Conservation (phyloP, 495 filamentous ascomycete genomes). For the Penicillium odoratum region DNA sequence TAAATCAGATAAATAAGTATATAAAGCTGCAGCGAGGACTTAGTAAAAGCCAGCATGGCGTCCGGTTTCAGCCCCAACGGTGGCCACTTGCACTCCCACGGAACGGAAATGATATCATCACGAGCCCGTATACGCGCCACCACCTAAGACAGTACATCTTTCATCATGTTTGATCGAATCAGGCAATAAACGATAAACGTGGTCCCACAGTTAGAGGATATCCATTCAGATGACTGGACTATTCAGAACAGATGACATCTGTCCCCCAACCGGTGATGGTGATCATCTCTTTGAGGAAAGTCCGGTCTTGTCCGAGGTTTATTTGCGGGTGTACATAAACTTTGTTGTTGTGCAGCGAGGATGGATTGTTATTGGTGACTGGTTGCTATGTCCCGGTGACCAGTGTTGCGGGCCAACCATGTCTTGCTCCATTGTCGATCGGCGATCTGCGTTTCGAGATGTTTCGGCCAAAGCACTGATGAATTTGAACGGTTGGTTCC, state of each 20-base stretch:
- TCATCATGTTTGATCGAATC: not conserved
- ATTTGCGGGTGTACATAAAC: not conserved
- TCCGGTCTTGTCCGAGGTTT: not conserved
- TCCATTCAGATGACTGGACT: not conserved
- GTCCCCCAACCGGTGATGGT: not conserved
- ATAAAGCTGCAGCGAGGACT: not conserved
- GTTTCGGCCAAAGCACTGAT: not conserved
- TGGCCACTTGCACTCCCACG: not conserved
- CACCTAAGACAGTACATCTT: not conserved
- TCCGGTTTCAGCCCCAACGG: slow-evolving; percentile 1
- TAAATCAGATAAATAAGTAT: too few species aligned
- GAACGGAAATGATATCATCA: slow-evolving; percentile 2
- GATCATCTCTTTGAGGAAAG: not conserved
- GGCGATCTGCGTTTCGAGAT: not conserved
- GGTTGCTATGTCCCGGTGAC: slow-evolving; percentile 4
- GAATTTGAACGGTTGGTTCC: not conserved
- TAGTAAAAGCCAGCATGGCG: not conserved
- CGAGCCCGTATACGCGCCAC: not conserved
- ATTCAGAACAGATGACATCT: not conserved
- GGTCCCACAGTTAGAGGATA: not conserved
- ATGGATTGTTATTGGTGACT: slow-evolving; percentile 5
- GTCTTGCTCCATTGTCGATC: not conserved
- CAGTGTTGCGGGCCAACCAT: not conserved
- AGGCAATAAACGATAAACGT: not conserved
- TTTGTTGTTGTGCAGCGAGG: slow-evolving; percentile 2